phyloP scores from a whole-genome alignment of 2,329 filamentous ascomycete species.

The Helotiales sp. region DNA sequence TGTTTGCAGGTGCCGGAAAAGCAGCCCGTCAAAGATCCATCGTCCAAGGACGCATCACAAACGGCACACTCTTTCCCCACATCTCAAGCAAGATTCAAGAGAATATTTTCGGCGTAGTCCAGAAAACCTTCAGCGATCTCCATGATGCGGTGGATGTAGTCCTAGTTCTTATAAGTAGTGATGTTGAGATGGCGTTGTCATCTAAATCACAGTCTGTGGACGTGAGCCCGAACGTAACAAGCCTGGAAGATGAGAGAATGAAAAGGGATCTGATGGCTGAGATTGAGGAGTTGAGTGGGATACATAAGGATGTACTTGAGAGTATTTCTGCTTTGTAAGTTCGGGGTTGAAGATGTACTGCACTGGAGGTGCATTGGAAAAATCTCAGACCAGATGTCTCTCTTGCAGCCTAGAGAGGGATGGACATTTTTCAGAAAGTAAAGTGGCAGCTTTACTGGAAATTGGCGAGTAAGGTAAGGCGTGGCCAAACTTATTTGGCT shows the following conservation, averaged over 20 bases:
- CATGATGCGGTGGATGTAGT: not conserved
- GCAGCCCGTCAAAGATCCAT: conserved; percentile 13
- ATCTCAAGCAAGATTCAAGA: conserved; percentile 19
- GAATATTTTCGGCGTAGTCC: conserved; percentile 6
- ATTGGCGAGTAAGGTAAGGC: too few relatives aligned
- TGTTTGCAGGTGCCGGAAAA: conserved; percentile 14
- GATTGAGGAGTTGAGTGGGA: conserved; percentile 10
- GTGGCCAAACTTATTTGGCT: too few relatives aligned
- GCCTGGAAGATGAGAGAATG: conserved; percentile 6
- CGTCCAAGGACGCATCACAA: conserved; percentile 16
- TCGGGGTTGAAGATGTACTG: not conserved
- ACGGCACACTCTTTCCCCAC: conserved; percentile 20
- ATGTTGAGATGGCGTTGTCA: conserved; percentile 15
- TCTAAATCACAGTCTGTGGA: conserved; percentile 4
- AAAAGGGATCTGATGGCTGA: conserved; percentile 10
- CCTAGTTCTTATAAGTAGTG: conserved; percentile 8
- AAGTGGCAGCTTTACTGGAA: too few relatives aligned
- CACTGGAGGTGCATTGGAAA: not conserved
- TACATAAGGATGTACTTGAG: conserved; percentile 12
- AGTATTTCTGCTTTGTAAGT: conserved; percentile 7
- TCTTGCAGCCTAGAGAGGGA: too few relatives aligned
- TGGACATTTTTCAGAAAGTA: too few relatives aligned
- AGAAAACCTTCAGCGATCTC: conserved; percentile 11
- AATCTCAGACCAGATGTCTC: not conserved
- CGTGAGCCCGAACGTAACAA: conserved; percentile 1